Base-by-base conservation (phyloP, 768 basidiomycete species). In the Lepiota subincarnata region DNA sequence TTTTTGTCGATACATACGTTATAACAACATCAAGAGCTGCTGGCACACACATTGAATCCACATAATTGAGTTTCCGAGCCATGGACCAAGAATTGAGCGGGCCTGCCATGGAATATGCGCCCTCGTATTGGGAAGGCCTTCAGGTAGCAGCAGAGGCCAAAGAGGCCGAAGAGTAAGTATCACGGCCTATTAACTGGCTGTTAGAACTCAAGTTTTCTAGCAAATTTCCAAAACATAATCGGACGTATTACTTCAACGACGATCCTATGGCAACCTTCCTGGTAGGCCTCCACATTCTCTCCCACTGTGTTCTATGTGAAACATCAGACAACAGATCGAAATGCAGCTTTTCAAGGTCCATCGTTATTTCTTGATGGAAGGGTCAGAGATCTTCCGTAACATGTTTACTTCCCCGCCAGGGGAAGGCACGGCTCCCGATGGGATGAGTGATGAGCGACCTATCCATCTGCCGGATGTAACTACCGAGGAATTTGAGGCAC, bases 361-460 rank as follows among this genome's bases (percentile, higher is more conserved):
- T 48, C 69, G 69, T 1, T 66, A 72, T 55, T 72, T 71, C 48
- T 59, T 78, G 20, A 63, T 63, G 45, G 64, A 67, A 45, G 72
- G 73, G 49, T 76, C 76, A 2, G 61, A 65, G 8, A 62, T 70
- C 13, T 78, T 77, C 59, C 60, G 65, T 7, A 60, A 59, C 31
- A 70, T 76, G 67, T 74, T 76, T 56, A 18, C 59, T 7, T 64
- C 64, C 34, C 60, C 60, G 0, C 57, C 60, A 0, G 59, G 54
- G 1, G 42, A 55, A 1, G 38, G 41, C 4, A 55, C 50, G 1
- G 66, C 58, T 4, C 60, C 64, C 24, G 72, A 72, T 14, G 73
- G 73, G 28, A 40, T 22, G 8, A 58, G 54, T 11, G 71, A 73
- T 40, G 65, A 70, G 4, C 64, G 55, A 6, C 65, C 74, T 0